Evolutionary conservation across 2,329 filamentous ascomycete species (phyloP).

Genomic region (Fusarium sp.): DNA sequence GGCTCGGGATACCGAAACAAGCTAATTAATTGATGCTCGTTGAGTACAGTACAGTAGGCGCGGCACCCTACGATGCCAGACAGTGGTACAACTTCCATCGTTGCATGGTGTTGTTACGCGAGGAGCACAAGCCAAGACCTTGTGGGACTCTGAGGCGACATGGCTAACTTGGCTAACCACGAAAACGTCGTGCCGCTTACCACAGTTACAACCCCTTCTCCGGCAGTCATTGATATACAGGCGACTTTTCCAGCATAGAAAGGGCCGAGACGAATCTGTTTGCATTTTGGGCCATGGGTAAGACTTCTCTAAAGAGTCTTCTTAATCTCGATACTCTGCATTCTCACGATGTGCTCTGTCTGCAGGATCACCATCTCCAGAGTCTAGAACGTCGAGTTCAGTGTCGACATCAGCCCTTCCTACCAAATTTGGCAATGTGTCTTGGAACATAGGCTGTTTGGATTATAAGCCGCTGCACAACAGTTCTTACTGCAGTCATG

Average conservation of each 20-base stretch:
- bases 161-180: constrained; percentile 34
- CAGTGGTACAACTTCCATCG: constrained; percentile 20
- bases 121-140: constrained; percentile 30
- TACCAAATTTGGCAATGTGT: constrained; percentile 36
- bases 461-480: constrained; percentile 39
- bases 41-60: not conserved
- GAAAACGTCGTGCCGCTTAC: constrained; percentile 16
- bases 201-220: constrained; percentile 13
- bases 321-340: constrained; percentile 15
- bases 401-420: constrained; percentile 36
- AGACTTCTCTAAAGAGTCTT: not conserved
- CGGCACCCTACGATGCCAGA: constrained; percentile 25
- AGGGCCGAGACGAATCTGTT: not conserved
- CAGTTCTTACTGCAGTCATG: constrained; percentile 35
- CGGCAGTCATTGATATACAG: not conserved
- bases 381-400: constrained; percentile 40
- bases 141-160: constrained; percentile 32
- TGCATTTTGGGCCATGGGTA: not conserved
- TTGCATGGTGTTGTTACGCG: constrained; percentile 36
- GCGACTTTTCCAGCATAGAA: not conserved
- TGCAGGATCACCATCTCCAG: constrained; percentile 4
- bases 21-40: not conserved
- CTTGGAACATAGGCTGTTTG: constrained; percentile 26
- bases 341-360: constrained; percentile 14
- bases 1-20: not conserved